A percentile compares a stretch with the other conserved stretches of the same genome.
Conservation (phyloP, 768 basidiomycete species). For the Nevesoporus exiguus region DNA sequence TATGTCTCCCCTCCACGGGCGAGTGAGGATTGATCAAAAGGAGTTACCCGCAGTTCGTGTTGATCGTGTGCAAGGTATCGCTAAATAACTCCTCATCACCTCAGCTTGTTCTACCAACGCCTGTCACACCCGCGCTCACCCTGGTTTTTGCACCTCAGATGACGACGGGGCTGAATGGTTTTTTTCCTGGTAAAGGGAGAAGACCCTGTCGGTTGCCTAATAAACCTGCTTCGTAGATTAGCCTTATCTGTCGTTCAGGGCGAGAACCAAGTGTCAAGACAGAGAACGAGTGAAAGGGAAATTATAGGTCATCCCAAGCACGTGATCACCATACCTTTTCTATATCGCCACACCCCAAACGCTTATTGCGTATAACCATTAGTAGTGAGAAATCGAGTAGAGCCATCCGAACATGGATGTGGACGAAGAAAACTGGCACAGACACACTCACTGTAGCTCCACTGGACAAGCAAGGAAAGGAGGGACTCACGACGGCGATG, state of each 20-base stretch:
- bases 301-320: too few relatives aligned
- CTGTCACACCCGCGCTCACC: background rate
- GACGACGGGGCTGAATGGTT: background rate
- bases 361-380: constrained; percentile 9
- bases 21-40: constrained; percentile 53
- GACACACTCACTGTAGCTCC: background rate
- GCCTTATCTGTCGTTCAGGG: too few relatives aligned
- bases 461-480: background rate
- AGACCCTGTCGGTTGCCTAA: background rate
- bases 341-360: too few relatives aligned
- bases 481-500: background rate
- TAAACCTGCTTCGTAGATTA: too few relatives aligned
- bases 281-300: too few relatives aligned
- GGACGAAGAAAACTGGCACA: background rate
- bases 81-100: background rate
- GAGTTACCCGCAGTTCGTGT: constrained; percentile 36
- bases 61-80: constrained; percentile 11
- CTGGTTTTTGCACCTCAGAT: background rate
- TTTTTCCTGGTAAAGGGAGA: background rate
- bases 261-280: too few relatives aligned
- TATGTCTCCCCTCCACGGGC: constrained; percentile 40
- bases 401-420: background rate
- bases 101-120: background rate
- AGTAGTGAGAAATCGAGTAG: background rate
- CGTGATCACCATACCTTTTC: too few relatives aligned